Evolutionary conservation across 345 rosid species (phyloP), one percentile per base, ranked within the genome.

Genomic region (Gossypium rotundifolium): DNA sequence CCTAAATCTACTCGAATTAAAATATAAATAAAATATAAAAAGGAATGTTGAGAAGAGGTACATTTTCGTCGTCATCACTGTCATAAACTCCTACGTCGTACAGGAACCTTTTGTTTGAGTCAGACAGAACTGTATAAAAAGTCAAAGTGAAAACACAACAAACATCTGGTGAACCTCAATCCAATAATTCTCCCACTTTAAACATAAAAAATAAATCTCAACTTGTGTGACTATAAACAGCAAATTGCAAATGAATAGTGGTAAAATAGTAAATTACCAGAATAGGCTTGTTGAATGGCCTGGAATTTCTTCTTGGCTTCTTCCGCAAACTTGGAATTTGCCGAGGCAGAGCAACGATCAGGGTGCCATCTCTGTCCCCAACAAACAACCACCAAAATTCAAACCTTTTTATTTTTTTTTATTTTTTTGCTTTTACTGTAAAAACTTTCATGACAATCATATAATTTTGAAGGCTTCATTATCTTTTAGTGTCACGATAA

Each of bases 251-350:
- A n/a, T 18, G 29, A 6, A 40, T 53, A 49, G 60, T 27, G 46
- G 12, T 46, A 64, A 17, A n/a, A 38, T 16, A 7, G 23, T 7
- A 18, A 81, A 62, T 82, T 82, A 94, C 97, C 97, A 66, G 98
- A 91, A 80, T 92, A 89, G 74, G 98, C 98, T 40, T 91, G 90
- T 67, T 92, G 98, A 38, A 94, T 88, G 3, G 85, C 84, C 82
- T 94, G 98, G 80, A 94, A 94, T 67, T 87, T 92, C 85, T 81
- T 88, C 84, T 94, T 92, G 7, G 98, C 82, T 81, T 94, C 97
- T 77, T 94, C 98, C 11, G 84, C 82, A 16, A 82, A 85, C 81
- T 82, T 86, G 12, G 84, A 77, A 78, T 80, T 87, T 44, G 85
- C 93, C 23, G 89, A 77, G 5, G 93, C 85, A 4, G 95, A 86